Evolutionary conservation across 148 eudicot species (phyloP).

Genomic region (Spergularia marina): DNA sequence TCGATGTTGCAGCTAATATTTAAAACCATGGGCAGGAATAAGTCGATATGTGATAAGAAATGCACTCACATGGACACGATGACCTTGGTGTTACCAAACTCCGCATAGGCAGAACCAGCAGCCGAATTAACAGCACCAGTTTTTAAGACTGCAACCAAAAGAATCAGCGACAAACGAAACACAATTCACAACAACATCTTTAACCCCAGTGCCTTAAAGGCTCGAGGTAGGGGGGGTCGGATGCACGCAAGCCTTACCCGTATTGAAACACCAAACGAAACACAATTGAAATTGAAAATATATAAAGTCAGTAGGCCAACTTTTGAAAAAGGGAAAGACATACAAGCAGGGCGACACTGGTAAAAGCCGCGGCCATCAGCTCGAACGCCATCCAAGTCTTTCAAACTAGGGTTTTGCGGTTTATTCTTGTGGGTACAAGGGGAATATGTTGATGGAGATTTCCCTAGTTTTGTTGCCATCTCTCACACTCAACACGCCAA

Average conservation of each 20-base stretch:
- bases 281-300: background rate
- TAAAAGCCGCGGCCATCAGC: constrained; percentile 78
- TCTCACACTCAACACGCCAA: background rate
- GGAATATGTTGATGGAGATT: constrained; percentile 55
- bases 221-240: too few species aligned
- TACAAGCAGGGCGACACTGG: constrained; percentile 96
- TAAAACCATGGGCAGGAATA: background rate
- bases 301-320: background rate
- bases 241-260: too few species aligned
- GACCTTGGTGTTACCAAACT: constrained; percentile 91
- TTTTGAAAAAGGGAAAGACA: constrained; percentile 7
- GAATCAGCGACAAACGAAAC: background rate
- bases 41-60: background rate
- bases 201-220: too few species aligned
- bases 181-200: background rate
- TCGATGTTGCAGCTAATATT: too few species aligned
- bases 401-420: constrained; percentile 37
- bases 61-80: constrained; percentile 95
- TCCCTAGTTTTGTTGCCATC: constrained; percentile 60
- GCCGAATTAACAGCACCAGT: constrained; percentile 89
- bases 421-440: constrained; percentile 58
- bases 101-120: constrained; percentile 96
- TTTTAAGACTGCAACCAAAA: constrained; percentile 57
- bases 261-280: background rate
- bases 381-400: constrained; percentile 61